A percentile compares a stretch with the other conserved stretches of the same genome.
phyloP scores from a whole-genome alignment of 257 asterid genomes.

The Paulownia fortunei region DNA sequence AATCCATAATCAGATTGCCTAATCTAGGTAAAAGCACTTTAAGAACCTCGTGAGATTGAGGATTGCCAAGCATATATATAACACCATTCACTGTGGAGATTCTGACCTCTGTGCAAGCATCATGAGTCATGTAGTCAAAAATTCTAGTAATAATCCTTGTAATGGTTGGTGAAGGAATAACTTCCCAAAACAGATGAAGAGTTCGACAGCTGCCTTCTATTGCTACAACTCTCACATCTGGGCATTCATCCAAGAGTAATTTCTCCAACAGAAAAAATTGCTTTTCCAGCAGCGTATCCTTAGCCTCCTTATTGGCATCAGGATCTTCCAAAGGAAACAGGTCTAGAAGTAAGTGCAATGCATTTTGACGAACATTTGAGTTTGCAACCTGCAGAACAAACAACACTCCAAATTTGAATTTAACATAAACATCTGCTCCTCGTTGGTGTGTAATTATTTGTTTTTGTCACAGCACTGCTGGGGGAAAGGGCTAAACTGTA shows the following conservation, averaged over 20 bases:
- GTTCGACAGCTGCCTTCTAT: constrained; percentile 96
- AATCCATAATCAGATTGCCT: constrained; percentile 73
- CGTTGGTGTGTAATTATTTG: neutral
- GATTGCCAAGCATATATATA: constrained; percentile 85
- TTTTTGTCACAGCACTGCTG: neutral
- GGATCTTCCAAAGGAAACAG: constrained; percentile 96
- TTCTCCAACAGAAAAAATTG: constrained; percentile 89
- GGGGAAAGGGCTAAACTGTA: neutral
- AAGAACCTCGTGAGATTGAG: constrained; percentile 94
- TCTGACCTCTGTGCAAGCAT: constrained; percentile 83
- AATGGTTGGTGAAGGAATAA: constrained; percentile 83
- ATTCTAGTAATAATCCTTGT: constrained; percentile 73
- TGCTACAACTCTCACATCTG: constrained; percentile 87
- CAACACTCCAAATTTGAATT: neutral
- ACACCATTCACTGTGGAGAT: constrained; percentile 85
- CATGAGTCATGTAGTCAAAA: constrained; percentile 72
- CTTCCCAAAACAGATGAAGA: constrained; percentile 92
- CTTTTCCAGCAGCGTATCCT: constrained; percentile 73
- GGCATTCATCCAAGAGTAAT: constrained; percentile 84
- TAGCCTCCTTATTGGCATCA: constrained; percentile 84
- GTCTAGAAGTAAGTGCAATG: constrained; percentile 82
- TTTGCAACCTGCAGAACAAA: constrained; percentile 77
- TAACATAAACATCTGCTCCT: constrained; percentile 8
- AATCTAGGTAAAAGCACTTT: constrained; percentile 93
- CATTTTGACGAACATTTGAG: constrained; percentile 94